Base-by-base conservation (phyloP, 441 rosid species). In the Flueggea neowawraea region DNA sequence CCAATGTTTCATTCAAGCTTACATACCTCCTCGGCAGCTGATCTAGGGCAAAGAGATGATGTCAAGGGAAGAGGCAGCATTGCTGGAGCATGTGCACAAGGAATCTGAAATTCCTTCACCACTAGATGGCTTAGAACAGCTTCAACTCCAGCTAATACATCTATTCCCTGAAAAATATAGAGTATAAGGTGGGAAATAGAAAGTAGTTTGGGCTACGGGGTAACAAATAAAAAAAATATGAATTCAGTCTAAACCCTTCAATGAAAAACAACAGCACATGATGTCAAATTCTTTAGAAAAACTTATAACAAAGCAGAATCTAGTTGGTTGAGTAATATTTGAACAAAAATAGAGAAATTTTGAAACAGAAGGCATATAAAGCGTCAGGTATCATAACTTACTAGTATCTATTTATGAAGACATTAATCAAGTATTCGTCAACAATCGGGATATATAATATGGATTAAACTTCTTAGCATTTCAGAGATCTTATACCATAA, bases 31-130 rank as follows among this genome's bases (percentile, higher is more conserved):
- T 85, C 91, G 10, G 88, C 88, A 57, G 91, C 84, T 41, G 91
- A 80, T 72, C 79, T 85, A n/a, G 88, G 88, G 69, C 81, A 67
- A 39, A 85, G 79, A 59, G 59, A 65, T 52, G 33, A 54, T 52
- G 71, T 69, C 69, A 85, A 54, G 32, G 86, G 79, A 52, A 80
- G 67, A 14, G 88, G 80, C 14, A 47, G 65, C 64, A 78, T 60
- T 55, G 88, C 88, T 47, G 91, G 91, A 55, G 88, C 90, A 75
- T 85, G 88, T 6, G 88, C 90, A 70, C 90, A 82, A 33, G 90
- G 86, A 66, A 82, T 82, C 73, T 70, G 81, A 69, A 85, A 82
- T 69, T 85, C 83, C 73, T 77, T 83, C 36, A 85, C 88, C 47
- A 82, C 84, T 52, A 81, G 73, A 68, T 85, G 91, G 65, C 91